These are phyloP conservation scores for Globisporangium cylindrosporum DNA, from an alignment of 352 stramenopile species.

Conservation along the genomic window DNA sequence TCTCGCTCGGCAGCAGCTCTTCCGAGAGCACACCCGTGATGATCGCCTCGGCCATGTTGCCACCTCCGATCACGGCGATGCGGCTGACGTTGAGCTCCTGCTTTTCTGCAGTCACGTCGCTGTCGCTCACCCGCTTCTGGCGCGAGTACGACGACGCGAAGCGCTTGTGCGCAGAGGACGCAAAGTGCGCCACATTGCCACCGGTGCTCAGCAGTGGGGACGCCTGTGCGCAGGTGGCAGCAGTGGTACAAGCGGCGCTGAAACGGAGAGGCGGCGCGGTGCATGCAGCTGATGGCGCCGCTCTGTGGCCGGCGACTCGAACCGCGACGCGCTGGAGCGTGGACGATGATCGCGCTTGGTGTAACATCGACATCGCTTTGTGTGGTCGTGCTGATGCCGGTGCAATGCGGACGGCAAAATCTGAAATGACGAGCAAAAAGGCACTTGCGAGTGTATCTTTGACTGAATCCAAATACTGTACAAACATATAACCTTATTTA, in stretches of 20 bases:
- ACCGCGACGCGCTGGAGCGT: slow-evolving; percentile 7
- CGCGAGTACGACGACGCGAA: slow-evolving; percentile 20
- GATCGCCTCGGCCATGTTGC: slow-evolving; percentile 90
- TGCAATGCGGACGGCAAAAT: background rate
- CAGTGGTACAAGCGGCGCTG: background rate
- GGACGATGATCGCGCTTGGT: slow-evolving; percentile 6
- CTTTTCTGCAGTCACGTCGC: slow-evolving; percentile 16
- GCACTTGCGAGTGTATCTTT: background rate
- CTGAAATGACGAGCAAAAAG: slow-evolving; percentile 8
- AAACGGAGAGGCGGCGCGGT: background rate
- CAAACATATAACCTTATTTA: background rate
- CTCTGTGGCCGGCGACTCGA: background rate
- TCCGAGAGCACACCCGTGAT: slow-evolving; percentile 75
- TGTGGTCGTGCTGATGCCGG: background rate
- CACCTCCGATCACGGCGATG: slow-evolving; percentile 81
- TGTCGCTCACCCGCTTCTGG: slow-evolving; percentile 8
- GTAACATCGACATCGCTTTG: background rate
- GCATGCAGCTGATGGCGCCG: background rate
- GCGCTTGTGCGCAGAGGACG: slow-evolving; percentile 10
- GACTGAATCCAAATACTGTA: background rate
- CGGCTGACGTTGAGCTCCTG: slow-evolving; percentile 40
- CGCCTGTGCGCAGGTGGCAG: background rate
- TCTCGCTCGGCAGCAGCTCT: slow-evolving; percentile 54
- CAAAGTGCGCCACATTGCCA: slow-evolving; percentile 3
- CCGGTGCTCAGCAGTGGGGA: background rate